phyloP scores from a whole-genome alignment of 768 basidiomycete species.

The Rhizopogon rudus region DNA sequence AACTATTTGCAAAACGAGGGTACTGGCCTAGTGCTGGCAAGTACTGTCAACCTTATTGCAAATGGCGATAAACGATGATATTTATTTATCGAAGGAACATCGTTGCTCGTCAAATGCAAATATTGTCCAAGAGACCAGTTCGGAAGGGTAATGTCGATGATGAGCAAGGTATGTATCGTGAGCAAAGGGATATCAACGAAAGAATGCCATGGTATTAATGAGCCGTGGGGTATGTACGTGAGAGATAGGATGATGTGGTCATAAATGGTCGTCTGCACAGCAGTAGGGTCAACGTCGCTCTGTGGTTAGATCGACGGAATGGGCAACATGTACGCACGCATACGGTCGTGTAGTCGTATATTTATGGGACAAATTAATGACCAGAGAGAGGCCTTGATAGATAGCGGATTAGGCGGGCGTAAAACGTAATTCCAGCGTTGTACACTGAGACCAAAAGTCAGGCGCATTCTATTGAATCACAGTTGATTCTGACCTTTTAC shows the following conservation, averaged over 20 bases:
- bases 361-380: constrained; percentile 24
- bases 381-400: constrained; percentile 15
- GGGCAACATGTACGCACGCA: constrained; percentile 6
- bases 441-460: constrained; percentile 19
- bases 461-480: background rate
- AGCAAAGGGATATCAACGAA: constrained; percentile 19
- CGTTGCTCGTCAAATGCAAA: background rate
- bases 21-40: too few relatives aligned
- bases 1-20: too few relatives aligned
- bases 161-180: constrained; percentile 9
- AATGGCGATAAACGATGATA: too few relatives aligned
- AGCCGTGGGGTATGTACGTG: constrained; percentile 21
- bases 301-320: background rate
- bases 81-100: too few relatives aligned
- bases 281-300: background rate
- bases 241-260: constrained; percentile 18
- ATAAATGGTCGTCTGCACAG: constrained; percentile 23
- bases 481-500: constrained; percentile 16
- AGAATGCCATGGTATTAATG: constrained; percentile 16
- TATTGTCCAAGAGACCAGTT: background rate
- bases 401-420: constrained; percentile 19
- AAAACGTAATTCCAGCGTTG: constrained; percentile 19
- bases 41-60: too few relatives aligned
- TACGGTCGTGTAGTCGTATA: constrained; percentile 22
- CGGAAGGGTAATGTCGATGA: constrained; percentile 1